These are phyloP conservation scores for Sequoiadendron giganteum DNA, from an alignment of 75 land plant species.

Conservation along the genomic window DNA sequence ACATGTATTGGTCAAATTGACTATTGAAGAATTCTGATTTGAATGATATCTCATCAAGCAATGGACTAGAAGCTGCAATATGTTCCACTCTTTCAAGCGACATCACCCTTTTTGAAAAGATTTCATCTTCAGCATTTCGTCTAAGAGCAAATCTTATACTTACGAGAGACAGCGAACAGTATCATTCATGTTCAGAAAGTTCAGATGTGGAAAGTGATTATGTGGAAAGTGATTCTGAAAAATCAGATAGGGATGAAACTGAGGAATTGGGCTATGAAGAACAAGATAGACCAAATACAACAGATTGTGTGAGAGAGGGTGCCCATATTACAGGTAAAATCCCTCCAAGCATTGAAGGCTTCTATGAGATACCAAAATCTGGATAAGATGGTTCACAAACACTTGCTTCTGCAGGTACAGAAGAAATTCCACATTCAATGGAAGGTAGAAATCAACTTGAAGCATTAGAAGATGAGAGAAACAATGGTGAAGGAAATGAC, in stretches of 20 bases:
- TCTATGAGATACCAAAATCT: not conserved
- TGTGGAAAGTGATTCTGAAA: conserved; percentile 39
- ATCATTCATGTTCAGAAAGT: conserved; percentile 54
- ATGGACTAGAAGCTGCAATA: conserved; percentile 69
- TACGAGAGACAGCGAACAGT: conserved; percentile 37
- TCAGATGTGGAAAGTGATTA: conserved; percentile 61
- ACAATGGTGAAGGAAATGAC: conserved; percentile 8
- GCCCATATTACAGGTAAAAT: not conserved
- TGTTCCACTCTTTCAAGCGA: conserved; percentile 81
- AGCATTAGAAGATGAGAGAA: not conserved
- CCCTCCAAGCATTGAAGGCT: not conserved
- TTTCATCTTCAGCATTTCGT: conserved; percentile 74
- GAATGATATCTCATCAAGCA: conserved; percentile 44
- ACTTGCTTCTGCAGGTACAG: conserved; percentile 8
- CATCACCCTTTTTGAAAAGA: conserved; percentile 84
- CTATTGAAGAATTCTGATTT: conserved; percentile 55
- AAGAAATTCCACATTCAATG: not conserved
- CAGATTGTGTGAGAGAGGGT: not conserved
- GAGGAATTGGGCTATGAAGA: conserved; percentile 36
- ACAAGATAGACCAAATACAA: conserved; percentile 15
- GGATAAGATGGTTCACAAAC: not conserved
- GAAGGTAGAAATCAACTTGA: conserved; percentile 3
- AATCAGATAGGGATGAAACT: conserved; percentile 46
- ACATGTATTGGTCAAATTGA: not conserved
- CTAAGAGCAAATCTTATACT: conserved; percentile 48